Conservation (phyloP, 768 basidiomycete genomes). For the Suillus lakei region DNA sequence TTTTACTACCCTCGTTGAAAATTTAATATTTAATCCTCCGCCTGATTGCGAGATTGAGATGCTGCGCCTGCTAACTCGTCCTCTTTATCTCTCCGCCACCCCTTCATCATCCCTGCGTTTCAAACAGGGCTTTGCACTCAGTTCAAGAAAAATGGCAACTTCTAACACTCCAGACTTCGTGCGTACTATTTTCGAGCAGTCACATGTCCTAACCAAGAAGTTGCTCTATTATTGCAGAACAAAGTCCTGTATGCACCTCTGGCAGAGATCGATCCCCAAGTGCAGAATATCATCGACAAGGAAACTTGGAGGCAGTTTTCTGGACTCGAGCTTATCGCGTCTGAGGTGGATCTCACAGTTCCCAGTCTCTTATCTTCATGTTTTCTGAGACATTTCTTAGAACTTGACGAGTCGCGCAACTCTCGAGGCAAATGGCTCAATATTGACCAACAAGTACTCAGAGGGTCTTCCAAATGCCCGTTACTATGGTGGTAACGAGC, state of each 20-base stretch:
- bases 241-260: constrained; percentile 87
- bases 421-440: constrained; percentile 98
- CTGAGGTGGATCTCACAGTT: constrained; percentile 67
- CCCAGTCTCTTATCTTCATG: not conserved
- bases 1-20: constrained; percentile 12
- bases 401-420: constrained; percentile 95
- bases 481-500: constrained; percentile 98
- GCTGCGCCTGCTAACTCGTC: constrained; percentile 32
- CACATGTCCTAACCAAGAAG: constrained; percentile 1
- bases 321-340: constrained; percentile 97
- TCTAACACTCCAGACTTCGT: constrained; percentile 65
- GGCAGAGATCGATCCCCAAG: constrained; percentile 90
- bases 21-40: constrained; percentile 23
- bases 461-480: constrained; percentile 98
- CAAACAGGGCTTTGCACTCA: constrained; percentile 14
- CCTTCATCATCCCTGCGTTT: constrained; percentile 30
- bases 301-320: constrained; percentile 99
- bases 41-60: constrained; percentile 25
- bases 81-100: constrained; percentile 30
- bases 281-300: constrained; percentile 98
- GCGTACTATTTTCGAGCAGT: constrained; percentile 28
- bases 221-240: constrained; percentile 61
- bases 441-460: constrained; percentile 99
- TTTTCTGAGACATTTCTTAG: constrained; percentile 43
- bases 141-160: constrained; percentile 61